Evolutionary conservation across 345 rosid genomes (phyloP), one percentile per base, ranked within the genome.

Genomic region (Gossypium thurberi): DNA sequence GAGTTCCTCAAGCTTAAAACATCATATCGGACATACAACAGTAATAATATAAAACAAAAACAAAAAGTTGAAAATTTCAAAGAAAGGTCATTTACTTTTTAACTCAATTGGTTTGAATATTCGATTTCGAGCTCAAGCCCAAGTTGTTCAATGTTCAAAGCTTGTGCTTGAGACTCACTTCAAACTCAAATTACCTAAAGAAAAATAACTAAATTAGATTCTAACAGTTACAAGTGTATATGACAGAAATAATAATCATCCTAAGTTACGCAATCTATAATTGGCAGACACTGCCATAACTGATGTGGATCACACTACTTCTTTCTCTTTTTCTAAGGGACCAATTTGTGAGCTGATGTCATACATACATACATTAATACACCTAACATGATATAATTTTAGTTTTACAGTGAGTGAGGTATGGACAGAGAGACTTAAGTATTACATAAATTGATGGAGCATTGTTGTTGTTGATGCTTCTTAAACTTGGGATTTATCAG

Each of bases 401-500:
- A 58, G 77, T 74, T 80, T 65, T 79, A 83, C 83, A 81, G n/a
- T 26, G 55, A 18, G 57, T n/a, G 57, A 55, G 61, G 28, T 56
- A 56, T 21, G 61, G 61, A 56, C 61, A 53, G 23, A 56, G 28
- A 56, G 7, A 33, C 37, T 6, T 26, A 55, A 18, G 26, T 55
- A 55, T 55, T 8, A 42, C 63, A 58, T 58, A 12, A 26, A 0
- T 53, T 10, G 17, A 17, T 33, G 60, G 52, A 60, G 61, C 21
- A 33, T 33, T 33, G 53, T 23, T 26, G 33, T 48, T 28, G 33
- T 0, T 21, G 10, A 56, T 26, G 18, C 28, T 43, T 28, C 56
- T 56, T 75, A 52, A 75, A 75, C 53, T 70, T 69, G 78, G 0
- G 82, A 77, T 61, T 82, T 85, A 47, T 87, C 96, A 17, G 86